A percentile compares a stretch with the other conserved stretches of the same genome.
phyloP scores from a whole-genome alignment of 2,329 filamentous ascomycete species.

The Exophiala lecanii-corni region DNA sequence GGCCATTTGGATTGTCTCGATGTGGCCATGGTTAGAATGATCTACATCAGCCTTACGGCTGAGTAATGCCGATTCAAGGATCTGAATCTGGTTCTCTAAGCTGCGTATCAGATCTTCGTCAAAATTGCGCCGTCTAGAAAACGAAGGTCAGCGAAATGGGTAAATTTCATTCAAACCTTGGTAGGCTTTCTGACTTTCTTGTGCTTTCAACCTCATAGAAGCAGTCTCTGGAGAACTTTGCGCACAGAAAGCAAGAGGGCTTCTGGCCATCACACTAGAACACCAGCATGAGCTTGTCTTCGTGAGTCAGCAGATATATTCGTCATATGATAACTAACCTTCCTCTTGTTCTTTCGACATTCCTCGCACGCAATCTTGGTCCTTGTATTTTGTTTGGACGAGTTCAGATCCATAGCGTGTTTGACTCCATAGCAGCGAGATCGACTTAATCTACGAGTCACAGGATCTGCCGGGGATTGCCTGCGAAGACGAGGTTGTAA shows the following conservation, averaged over 20 bases:
- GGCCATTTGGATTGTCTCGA: neutral
- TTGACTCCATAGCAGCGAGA: too few relatives aligned
- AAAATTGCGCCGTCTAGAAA: neutral
- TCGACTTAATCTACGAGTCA: too few relatives aligned
- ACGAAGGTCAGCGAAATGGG: too few relatives aligned
- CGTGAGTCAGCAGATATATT: too few relatives aligned
- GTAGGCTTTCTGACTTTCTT: slow-evolving; percentile 1
- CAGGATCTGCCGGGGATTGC: too few relatives aligned
- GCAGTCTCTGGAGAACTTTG: neutral
- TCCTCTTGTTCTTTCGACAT: slow-evolving; percentile 1
- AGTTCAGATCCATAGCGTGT: neutral
- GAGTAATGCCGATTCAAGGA: neutral
- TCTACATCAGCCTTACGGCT: neutral
- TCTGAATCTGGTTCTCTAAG: neutral
- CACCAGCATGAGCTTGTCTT: too few relatives aligned
- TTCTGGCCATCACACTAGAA: slow-evolving; percentile 2
- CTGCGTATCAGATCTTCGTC: slow-evolving; percentile 1
- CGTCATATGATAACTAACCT: neutral
- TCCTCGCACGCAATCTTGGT: slow-evolving; percentile 1
- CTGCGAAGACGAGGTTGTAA: too few relatives aligned
- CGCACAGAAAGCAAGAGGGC: slow-evolving; percentile 1
- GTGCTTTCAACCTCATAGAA: neutral
- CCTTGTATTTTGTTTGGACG: neutral
- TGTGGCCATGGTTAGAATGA: neutral
- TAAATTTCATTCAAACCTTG: too few relatives aligned